Evolutionary conservation across 139 green algal species (phyloP), one percentile per base, ranked within the genome.

Genomic region (Chlorella sp.): DNA sequence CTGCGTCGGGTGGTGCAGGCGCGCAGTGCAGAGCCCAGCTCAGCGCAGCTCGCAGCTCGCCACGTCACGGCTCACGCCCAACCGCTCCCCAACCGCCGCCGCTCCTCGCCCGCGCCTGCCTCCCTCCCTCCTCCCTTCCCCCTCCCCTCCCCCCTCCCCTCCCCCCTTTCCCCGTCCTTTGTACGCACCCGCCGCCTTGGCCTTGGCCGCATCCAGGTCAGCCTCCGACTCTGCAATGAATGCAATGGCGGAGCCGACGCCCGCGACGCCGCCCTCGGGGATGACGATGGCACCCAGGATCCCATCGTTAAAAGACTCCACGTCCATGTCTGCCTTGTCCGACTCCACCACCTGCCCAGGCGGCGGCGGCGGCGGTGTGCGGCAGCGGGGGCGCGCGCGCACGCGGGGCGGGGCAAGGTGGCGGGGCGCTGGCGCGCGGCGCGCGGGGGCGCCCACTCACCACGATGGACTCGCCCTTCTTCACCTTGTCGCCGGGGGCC

Each of bases 271-370:
- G 51, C 95, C 93, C 61, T 97, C 93, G 15, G 76, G 77, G 0
- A 95, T 89, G 0, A 94, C 83, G 42, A 98, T 94, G n/a, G 85
- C 77, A 27, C 59, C 95, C 40, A 99, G 82, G 77, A 94, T 94
- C 50, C 95, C 95, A 29, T 96, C 90, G 27, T 87, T 87, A 83
- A 98, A 98, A 31, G 91, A 95, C 84, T 99, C 96, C 2, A 98
- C 96, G 76, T 98, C 95, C 96, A 99, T 99, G 76, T 98, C 95
- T 19, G 95, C 96, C 85, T 99, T 99, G 86, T 99, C 96, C 11
- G 91, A 63, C 72, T 78, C 72, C 45, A 78, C 72, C 66, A 81
- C 35, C 53, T 73, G 72, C 25, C 8, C 11, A 23, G 14, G 5
- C 23, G 23, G 29, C 33, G 17, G 36, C 36, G 21, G 15, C 61